Percentiles rank a stretch among this genome's conserved stretches.
These are phyloP conservation scores for Rosellinia necatrix DNA, from an alignment of 2,329 filamentous ascomycete species.

Conservation along the genomic window DNA sequence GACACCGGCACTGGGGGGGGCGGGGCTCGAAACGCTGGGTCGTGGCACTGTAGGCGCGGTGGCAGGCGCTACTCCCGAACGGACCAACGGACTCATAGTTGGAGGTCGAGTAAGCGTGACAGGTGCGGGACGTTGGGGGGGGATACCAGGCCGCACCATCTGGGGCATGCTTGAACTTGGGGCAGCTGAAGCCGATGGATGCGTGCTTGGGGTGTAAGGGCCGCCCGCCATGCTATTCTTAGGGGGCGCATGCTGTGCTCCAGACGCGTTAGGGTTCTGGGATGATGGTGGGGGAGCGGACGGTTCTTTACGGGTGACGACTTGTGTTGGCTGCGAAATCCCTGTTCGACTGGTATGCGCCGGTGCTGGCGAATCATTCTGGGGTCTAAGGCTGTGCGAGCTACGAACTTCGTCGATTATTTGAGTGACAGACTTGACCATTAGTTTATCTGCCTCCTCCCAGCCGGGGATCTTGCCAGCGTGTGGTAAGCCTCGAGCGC, in stretches of 20 bases:
- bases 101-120: conserved; percentile 34
- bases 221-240: conserved; percentile 17
- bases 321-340: conserved; percentile 26
- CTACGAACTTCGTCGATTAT: conserved; percentile 40
- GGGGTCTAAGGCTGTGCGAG: conserved; percentile 30
- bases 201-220: conserved; percentile 10
- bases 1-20: conserved; percentile 36
- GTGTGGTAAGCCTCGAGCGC: conserved; percentile 39
- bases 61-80: conserved; percentile 18
- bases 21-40: conserved; percentile 31
- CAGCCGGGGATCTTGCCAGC: conserved; percentile 36
- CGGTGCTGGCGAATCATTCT: conserved; percentile 24
- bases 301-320: conserved; percentile 27
- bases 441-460: conserved; percentile 40
- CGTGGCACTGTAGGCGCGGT: conserved; percentile 17
- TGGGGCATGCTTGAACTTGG: conserved; percentile 23
- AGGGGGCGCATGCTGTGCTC: conserved; percentile 17
- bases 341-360: conserved; percentile 20
- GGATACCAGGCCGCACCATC: conserved; percentile 29
- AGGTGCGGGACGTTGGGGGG: conserved; percentile 34
- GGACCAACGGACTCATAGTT: conserved; percentile 29
- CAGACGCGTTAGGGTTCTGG: conserved; percentile 21
- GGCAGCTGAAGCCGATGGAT: not conserved
- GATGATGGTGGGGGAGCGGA: conserved; percentile 33
- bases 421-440: conserved; percentile 39